phyloP scores from a whole-genome alignment of 169 alveolate species.

The Plasmodium berghei region DNA sequence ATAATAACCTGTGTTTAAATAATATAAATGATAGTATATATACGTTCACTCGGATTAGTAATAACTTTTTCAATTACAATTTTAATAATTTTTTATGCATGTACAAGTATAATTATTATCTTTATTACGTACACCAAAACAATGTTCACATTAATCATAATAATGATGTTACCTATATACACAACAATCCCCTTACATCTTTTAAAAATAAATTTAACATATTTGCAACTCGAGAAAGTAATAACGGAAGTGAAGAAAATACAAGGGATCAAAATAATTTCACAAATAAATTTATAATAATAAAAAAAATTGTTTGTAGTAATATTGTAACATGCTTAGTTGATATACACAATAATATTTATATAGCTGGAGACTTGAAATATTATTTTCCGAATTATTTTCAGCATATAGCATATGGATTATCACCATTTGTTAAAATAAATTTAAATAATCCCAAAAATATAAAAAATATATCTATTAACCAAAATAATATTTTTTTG shows the following conservation, averaged over 20 bases:
- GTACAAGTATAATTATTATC: conserved; percentile 65
- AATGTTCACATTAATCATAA: conserved; percentile 70
- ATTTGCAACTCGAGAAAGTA: conserved; percentile 36
- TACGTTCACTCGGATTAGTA: conserved; percentile 55
- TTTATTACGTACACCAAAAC: conserved; percentile 53
- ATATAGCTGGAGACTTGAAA: conserved; percentile 58
- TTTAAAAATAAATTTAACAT: conserved; percentile 55
- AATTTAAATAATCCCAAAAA: conserved; percentile 56
- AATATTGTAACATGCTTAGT: conserved; percentile 59
- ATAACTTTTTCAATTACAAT: conserved; percentile 59
- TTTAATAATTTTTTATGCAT: conserved; percentile 61
- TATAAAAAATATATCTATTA: conserved; percentile 56
- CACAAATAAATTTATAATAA: conserved; percentile 69
- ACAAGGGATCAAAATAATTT: conserved; percentile 32
- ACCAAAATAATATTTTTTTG: conserved; percentile 65
- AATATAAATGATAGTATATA: conserved; percentile 57
- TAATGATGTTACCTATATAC: conserved; percentile 41
- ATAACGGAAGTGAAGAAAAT: conserved; percentile 24
- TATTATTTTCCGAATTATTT: conserved; percentile 65
- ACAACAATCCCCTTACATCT: conserved; percentile 64
- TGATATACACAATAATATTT: conserved; percentile 49
- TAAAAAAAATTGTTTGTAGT: conserved; percentile 72
- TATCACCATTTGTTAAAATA: conserved; percentile 69
- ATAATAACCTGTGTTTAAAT: conserved; percentile 64
- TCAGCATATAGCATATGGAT: conserved; percentile 69